Percentiles rank a stretch among this genome's conserved stretches.
These are phyloP conservation scores for Syzygium syzygioides DNA, from an alignment of 441 rosid species.

Conservation along the genomic window DNA sequence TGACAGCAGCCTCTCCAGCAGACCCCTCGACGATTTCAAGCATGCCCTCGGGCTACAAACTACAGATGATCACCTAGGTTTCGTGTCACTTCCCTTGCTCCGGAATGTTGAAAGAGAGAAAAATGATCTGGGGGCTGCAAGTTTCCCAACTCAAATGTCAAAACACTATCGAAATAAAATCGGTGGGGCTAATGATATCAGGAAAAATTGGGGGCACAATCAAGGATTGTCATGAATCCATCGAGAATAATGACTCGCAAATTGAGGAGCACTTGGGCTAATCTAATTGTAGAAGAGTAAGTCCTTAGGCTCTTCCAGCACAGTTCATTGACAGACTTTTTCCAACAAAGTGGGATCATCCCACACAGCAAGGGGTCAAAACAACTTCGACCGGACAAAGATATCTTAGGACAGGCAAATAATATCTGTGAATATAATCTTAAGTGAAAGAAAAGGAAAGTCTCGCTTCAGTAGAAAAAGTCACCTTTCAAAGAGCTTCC, in stretches of 20 bases:
- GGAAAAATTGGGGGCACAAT: background rate
- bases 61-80: slow-evolving; percentile 33
- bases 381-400: background rate
- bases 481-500: slow-evolving; percentile 97
- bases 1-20: slow-evolving; percentile 34
- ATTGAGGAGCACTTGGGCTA: background rate
- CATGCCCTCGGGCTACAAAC: slow-evolving; percentile 17
- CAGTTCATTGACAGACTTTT: background rate
- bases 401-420: background rate
- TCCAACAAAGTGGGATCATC: background rate
- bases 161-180: slow-evolving; percentile 3
- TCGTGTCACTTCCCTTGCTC: slow-evolving; percentile 84
- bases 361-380: background rate
- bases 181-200: background rate
- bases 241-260: background rate
- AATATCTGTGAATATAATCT: background rate
- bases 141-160: slow-evolving; percentile 8
- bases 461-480: background rate
- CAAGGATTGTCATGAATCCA: background rate
- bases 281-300: background rate
- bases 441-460: background rate
- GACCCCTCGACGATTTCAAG: slow-evolving; percentile 23
- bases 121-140: slow-evolving; percentile 87
- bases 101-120: slow-evolving; percentile 92
- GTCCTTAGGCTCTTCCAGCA: background rate